Evolutionary conservation across 768 basidiomycete genomes (phyloP).

Genomic region (Mycena latifolia): DNA sequence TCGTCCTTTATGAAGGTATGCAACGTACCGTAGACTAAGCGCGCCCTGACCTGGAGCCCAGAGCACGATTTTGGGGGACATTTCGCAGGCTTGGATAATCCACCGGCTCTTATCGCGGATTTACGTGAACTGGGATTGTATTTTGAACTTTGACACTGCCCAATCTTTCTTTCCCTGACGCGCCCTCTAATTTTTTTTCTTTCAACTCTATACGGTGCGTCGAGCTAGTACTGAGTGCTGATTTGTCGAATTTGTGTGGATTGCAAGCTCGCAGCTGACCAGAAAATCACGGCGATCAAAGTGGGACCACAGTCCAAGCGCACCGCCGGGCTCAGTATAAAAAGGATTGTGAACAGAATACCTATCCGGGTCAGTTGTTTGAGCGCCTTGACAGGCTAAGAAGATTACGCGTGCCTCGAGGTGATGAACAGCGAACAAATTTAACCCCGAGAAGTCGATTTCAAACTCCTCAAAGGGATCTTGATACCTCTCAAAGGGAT

Average conservation of each 20-base stretch:
- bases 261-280: background rate
- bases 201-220: too few species aligned
- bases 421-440: slow-evolving; percentile 23
- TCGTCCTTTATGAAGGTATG: slow-evolving; percentile 23
- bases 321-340: slow-evolving; percentile 6
- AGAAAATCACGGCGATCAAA: background rate
- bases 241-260: too few species aligned
- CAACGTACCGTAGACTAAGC: background rate
- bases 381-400: background rate
- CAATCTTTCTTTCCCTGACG: too few species aligned
- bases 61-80: background rate
- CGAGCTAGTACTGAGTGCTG: too few species aligned
- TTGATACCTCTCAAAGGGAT: slow-evolving; percentile 38
- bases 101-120: background rate
- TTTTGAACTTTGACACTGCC: background rate
- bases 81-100: background rate
- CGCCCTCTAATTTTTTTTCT: too few species aligned
- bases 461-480: slow-evolving; percentile 39
- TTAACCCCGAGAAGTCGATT: slow-evolving; percentile 20
- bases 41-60: background rate
- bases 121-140: background rate
- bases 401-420: slow-evolving; percentile 31
- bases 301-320: slow-evolving; percentile 14
- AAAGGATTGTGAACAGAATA: slow-evolving; percentile 10
- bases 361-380: slow-evolving; percentile 25